Conservation (phyloP, 2,329 filamentous ascomycete species). For the Proliferodiscus dingleyae region DNA sequence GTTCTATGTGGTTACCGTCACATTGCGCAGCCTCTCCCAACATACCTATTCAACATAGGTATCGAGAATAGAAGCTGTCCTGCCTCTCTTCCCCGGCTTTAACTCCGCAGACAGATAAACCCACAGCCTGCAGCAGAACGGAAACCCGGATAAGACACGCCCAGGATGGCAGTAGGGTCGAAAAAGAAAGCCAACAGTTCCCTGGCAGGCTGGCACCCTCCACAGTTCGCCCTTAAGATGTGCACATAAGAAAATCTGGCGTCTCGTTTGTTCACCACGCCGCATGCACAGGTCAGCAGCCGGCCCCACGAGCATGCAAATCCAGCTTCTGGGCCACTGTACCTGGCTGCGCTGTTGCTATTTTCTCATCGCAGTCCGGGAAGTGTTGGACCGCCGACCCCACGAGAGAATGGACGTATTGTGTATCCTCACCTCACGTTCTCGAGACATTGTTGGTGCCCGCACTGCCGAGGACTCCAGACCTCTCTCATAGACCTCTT, state of each 20-base stretch:
- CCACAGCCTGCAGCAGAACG: neutral
- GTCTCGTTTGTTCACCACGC: slow-evolving; percentile 4
- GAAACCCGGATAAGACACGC: neutral
- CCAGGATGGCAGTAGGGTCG: neutral
- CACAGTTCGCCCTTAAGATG: slow-evolving; percentile 7
- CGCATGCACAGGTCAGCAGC: slow-evolving; percentile 5
- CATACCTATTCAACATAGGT: neutral
- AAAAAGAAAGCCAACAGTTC: neutral
- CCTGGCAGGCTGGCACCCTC: neutral
- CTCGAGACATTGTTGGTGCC: too few relatives aligned
- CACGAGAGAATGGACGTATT: too few relatives aligned
- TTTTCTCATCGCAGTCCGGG: neutral
- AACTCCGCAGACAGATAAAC: too few relatives aligned
- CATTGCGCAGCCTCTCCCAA: neutral
- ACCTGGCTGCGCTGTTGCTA: neutral
- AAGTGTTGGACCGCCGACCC: neutral
- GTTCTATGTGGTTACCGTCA: neutral
- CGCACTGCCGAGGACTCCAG: too few relatives aligned
- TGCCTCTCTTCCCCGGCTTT: neutral
- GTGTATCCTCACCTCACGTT: too few relatives aligned
- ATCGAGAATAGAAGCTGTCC: slow-evolving; percentile 1
- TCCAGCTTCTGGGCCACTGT: neutral
- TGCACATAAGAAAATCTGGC: slow-evolving; percentile 12
- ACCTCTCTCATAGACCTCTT: too few relatives aligned
- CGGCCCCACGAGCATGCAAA: neutral